Conservation (phyloP, 768 basidiomycete species). For the Serendipita sp. region DNA sequence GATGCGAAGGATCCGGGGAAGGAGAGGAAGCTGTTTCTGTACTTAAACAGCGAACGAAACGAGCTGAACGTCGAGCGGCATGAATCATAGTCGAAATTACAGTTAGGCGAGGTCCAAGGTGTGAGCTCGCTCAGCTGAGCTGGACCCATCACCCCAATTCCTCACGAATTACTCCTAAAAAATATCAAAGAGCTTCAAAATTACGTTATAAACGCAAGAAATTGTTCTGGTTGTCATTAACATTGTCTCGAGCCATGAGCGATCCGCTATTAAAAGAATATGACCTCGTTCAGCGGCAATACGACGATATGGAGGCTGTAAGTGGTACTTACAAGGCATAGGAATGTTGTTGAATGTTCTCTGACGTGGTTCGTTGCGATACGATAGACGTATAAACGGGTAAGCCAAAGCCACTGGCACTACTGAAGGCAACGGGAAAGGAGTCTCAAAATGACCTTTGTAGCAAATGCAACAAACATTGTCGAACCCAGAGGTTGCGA, state of each 20-base stretch:
- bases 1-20: not conserved
- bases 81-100: not conserved
- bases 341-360: not conserved
- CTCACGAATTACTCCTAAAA: no score
- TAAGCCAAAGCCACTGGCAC: not conserved
- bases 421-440: not conserved
- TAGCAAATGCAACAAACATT: conserved; percentile 2
- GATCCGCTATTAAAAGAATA: not conserved
- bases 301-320: conserved; percentile 4
- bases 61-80: not conserved
- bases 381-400: not conserved
- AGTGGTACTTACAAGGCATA: not conserved
- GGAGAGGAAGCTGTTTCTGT: not conserved
- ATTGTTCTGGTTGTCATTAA: no score
- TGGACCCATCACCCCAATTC: no score
- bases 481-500: not conserved
- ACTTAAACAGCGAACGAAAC: conserved; percentile 1
- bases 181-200: no score
- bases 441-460: not conserved
- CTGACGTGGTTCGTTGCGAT: no score
- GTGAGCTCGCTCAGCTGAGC: no score
- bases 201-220: no score
- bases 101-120: not conserved
- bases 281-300: not conserved
- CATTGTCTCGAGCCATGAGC: not conserved